Conservation (phyloP, 495 filamentous ascomycete genomes). For the Xylaria curta region DNA sequence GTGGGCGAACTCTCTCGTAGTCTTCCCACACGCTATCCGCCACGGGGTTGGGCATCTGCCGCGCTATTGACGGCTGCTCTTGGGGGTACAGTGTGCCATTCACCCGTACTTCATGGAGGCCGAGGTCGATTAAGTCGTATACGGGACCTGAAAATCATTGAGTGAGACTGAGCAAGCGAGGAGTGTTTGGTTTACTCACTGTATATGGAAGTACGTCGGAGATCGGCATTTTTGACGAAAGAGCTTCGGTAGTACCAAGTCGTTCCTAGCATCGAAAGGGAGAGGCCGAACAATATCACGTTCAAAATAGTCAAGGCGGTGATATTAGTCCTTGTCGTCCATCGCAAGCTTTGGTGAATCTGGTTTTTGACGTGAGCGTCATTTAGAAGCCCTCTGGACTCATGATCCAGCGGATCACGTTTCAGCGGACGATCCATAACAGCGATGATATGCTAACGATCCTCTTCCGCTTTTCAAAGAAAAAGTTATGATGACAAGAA, state of each 20-base stretch:
- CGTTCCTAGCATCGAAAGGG: background rate
- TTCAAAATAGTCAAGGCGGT: background rate
- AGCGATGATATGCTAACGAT: background rate
- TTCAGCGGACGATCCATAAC: background rate
- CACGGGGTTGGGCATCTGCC: constrained; percentile 37
- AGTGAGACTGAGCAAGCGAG: background rate
- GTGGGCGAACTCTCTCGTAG: constrained; percentile 40
- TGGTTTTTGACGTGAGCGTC: background rate
- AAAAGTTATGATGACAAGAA: background rate
- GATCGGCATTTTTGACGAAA: background rate
- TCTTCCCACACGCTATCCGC: constrained; percentile 43
- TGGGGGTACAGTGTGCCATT: constrained; percentile 35
- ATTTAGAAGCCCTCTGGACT: background rate
- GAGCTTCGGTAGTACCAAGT: background rate
- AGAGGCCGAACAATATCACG: background rate
- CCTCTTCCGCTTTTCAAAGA: background rate
- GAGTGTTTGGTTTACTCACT: background rate
- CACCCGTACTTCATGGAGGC: constrained; percentile 27
- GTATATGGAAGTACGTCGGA: constrained; percentile 2
- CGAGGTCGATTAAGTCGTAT: constrained; percentile 33
- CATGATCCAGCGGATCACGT: background rate
- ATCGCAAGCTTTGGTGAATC: background rate
- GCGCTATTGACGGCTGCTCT: constrained; percentile 35
- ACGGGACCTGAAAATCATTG: constrained; percentile 27
- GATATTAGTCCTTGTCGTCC: background rate